Evolutionary conservation across 805 yeast genomes (phyloP).

Genomic region (Peterozyma toletana): DNA sequence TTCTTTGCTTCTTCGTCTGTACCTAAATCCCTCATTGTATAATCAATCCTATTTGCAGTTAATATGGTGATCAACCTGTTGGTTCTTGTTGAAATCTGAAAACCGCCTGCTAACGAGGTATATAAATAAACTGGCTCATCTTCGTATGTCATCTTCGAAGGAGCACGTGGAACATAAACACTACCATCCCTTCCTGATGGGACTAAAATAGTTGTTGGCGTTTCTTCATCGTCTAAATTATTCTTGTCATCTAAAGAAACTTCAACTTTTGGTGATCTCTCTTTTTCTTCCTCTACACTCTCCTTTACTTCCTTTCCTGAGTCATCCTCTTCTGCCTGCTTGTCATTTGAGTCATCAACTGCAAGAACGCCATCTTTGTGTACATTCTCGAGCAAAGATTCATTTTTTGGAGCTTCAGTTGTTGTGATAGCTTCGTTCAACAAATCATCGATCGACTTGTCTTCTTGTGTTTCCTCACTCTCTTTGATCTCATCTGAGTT

Average conservation of each 20-base stretch:
- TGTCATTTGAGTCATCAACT: slow-evolving; percentile 1
- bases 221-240: slow-evolving; percentile 1
- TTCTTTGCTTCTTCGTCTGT: slow-evolving; percentile 82
- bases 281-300: slow-evolving; percentile 6
- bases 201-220: slow-evolving; percentile 1
- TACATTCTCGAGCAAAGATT: slow-evolving; percentile 1
- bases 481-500: slow-evolving; percentile 4
- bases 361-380: background rate
- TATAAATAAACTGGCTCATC: slow-evolving; percentile 65
- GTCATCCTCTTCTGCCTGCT: slow-evolving; percentile 8
- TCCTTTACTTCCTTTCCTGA: slow-evolving; percentile 9
- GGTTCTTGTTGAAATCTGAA: slow-evolving; percentile 71
- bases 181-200: slow-evolving; percentile 12
- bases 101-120: slow-evolving; percentile 86
- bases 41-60: slow-evolving; percentile 63
- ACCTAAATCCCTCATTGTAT: slow-evolving; percentile 70
- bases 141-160: slow-evolving; percentile 25
- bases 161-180: slow-evolving; percentile 23
- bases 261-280: slow-evolving; percentile 3
- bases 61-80: slow-evolving; percentile 69
- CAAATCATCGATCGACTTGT: too few species aligned
- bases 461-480: background rate
- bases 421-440: too few species aligned
- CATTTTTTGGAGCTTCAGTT: too few species aligned
- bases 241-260: slow-evolving; percentile 3